phyloP scores from a whole-genome alignment of 148 eudicot species.

The Cornus kousa region DNA sequence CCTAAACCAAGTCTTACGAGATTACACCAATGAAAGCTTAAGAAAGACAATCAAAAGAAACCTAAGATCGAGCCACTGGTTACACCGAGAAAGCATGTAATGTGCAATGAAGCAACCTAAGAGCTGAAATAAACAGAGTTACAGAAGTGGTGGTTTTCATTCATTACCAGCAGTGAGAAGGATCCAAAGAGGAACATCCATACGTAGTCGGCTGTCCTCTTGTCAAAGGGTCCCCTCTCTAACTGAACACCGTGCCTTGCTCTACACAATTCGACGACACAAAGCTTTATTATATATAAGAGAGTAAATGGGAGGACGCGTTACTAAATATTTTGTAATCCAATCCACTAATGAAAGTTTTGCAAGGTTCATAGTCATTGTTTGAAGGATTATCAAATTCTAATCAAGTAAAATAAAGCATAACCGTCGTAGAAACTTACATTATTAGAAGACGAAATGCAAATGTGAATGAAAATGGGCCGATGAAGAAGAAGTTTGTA shows the following conservation, averaged over 20 bases:
- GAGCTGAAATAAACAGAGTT: too few relatives aligned
- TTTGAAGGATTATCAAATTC: too few relatives aligned
- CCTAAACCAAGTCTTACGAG: background rate
- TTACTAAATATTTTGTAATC: too few relatives aligned
- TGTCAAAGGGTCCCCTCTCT: constrained; percentile 45
- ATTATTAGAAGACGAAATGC: constrained; percentile 34
- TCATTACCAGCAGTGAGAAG: constrained; percentile 33
- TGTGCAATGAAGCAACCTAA: too few relatives aligned
- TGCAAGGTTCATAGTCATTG: too few relatives aligned
- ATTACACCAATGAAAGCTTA: too few relatives aligned
- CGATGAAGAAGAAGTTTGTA: constrained; percentile 44
- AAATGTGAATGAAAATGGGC: constrained; percentile 29
- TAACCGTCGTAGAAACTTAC: constrained; percentile 10
- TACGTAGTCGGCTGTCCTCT: constrained; percentile 43
- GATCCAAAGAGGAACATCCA: constrained; percentile 47
- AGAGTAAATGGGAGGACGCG: too few relatives aligned
- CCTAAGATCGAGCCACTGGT: too few relatives aligned
- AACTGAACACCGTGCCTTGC: constrained; percentile 30
- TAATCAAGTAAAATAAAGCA: too few relatives aligned
- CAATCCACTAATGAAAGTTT: too few relatives aligned
- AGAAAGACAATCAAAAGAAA: too few relatives aligned
- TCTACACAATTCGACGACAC: constrained; percentile 9
- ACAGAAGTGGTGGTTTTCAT: background rate
- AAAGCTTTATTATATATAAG: too few relatives aligned
- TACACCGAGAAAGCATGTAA: background rate